Conservation (phyloP, 805 yeast genomes). For the Schizosaccharomyces lindneri region DNA sequence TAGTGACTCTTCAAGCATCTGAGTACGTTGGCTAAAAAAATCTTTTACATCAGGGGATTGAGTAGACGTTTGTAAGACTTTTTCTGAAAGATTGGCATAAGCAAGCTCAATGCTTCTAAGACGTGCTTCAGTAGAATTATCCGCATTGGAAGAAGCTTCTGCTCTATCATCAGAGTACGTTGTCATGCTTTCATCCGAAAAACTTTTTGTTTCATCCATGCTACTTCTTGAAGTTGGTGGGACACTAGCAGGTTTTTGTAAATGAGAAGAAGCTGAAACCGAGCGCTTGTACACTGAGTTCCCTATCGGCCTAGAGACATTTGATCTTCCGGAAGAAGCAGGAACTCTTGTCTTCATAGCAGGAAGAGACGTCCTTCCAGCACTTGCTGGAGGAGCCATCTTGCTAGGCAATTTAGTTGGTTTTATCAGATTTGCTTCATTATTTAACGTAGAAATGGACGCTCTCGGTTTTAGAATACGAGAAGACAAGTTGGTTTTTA, state of each 20-base stretch:
- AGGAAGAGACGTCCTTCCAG: not conserved
- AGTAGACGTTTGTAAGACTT: not conserved
- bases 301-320: not conserved
- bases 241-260: not conserved
- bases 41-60: not conserved
- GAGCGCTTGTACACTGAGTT: not conserved
- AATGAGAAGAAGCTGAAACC: not conserved
- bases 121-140: constrained; percentile 6
- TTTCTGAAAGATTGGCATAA: constrained; percentile 2
- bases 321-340: not conserved
- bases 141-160: not conserved
- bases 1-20: not conserved
- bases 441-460: not conserved
- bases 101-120: constrained; percentile 6
- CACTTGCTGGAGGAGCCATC: not conserved
- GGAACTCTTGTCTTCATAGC: not conserved
- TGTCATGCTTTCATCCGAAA: not conserved
- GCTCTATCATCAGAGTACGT: not conserved
- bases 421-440: not conserved
- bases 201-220: not conserved
- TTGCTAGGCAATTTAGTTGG: not conserved
- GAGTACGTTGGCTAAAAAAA: not conserved
- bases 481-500: not conserved
- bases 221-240: not conserved
- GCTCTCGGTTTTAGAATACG: not conserved